Percentiles rank a stretch among this genome's conserved stretches.
phyloP scores from a whole-genome alignment of 1,284 basidiomycete genomes.

The Pseudozyma sp. region DNA sequence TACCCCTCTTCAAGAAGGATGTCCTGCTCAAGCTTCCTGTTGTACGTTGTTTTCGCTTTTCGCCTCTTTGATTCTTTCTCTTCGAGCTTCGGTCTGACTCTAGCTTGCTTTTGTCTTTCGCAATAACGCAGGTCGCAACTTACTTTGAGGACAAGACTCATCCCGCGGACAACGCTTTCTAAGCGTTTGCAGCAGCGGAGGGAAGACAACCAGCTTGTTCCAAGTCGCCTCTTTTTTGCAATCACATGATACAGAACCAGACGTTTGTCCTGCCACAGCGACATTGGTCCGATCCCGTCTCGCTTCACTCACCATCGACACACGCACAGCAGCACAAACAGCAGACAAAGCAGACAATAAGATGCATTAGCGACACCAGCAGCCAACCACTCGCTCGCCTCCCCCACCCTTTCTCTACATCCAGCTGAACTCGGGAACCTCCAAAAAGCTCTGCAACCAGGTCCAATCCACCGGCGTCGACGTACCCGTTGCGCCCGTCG shows the following conservation, averaged over 20 bases:
- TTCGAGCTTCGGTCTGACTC: neutral
- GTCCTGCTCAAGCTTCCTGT: slow-evolving; percentile 60
- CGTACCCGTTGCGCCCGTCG: slow-evolving; percentile 31
- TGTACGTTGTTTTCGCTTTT: slow-evolving; percentile 23
- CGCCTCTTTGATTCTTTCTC: too few species aligned
- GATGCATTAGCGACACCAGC: neutral
- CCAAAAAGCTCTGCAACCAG: slow-evolving; percentile 52
- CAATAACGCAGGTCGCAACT: slow-evolving; percentile 30
- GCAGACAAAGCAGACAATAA: neutral
- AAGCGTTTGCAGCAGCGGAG: slow-evolving; percentile 1
- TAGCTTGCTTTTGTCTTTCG: neutral
- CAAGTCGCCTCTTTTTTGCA: neutral
- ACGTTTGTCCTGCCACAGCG: too few species aligned
- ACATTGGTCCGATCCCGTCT: too few species aligned
- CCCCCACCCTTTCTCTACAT: slow-evolving; percentile 8
- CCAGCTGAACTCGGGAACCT: slow-evolving; percentile 50
- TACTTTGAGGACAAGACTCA: slow-evolving; percentile 57
- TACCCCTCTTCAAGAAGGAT: slow-evolving; percentile 63
- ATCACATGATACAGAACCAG: neutral
- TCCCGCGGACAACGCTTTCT: slow-evolving; percentile 54
- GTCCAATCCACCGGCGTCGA: slow-evolving; percentile 51
- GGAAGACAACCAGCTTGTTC: neutral
- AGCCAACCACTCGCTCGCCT: neutral
- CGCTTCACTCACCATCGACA: too few species aligned
- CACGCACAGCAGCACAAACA: neutral